Conservation (phyloP, 371 early-diverging fungal species). For the Mortierella sp. region DNA sequence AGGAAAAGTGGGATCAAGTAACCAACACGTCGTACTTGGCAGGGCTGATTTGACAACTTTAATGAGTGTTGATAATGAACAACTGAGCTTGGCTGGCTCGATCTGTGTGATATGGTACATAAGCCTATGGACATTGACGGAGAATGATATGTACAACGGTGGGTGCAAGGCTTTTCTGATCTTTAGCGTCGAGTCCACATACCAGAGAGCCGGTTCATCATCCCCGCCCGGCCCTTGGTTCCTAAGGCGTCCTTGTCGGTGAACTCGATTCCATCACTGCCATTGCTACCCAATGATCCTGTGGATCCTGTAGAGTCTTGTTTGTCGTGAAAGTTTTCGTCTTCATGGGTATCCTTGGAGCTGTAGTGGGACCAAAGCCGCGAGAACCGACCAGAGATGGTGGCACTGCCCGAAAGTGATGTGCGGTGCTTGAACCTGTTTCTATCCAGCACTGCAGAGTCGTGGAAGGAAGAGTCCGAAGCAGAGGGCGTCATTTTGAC, state of each 20-base stretch:
- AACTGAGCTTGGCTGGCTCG: too few relatives aligned
- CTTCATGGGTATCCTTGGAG: slow-evolving; percentile 13
- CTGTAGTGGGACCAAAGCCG: slow-evolving; percentile 31
- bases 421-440: slow-evolving; percentile 5
- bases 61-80: too few relatives aligned
- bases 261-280: not conserved
- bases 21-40: too few relatives aligned
- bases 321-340: slow-evolving; percentile 5
- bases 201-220: slow-evolving; percentile 43
- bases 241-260: slow-evolving; percentile 7
- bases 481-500: not conserved
- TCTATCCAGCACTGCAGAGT: not conserved
- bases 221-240: slow-evolving; percentile 13
- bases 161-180: too few relatives aligned
- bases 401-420: slow-evolving; percentile 41
- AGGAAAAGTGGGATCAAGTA: too few relatives aligned
- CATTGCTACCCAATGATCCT: not conserved
- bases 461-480: not conserved
- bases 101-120: too few relatives aligned
- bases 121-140: too few relatives aligned
- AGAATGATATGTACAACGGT: too few relatives aligned
- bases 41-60: too few relatives aligned
- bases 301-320: slow-evolving; percentile 8
- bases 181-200: slow-evolving; percentile 47
- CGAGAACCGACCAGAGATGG: slow-evolving; percentile 48